Evolutionary conservation across 257 asterid species (phyloP).

Genomic region (Capsicum rhomboideum): DNA sequence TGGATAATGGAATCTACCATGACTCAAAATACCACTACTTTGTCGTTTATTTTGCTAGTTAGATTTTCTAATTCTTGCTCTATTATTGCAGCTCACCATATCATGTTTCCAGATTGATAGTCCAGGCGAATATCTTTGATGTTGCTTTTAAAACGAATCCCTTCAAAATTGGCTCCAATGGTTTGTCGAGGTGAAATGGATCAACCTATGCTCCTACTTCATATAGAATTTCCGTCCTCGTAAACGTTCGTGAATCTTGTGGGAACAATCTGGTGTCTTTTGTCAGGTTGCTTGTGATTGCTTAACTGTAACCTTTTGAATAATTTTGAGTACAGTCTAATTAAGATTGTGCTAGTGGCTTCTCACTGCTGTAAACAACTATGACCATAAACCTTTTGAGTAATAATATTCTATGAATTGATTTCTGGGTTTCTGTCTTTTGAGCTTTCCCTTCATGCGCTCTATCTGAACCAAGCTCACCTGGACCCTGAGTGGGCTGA

Average conservation of each 20-base stretch:
- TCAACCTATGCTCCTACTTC: constrained; percentile 3
- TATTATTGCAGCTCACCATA: constrained; percentile 72
- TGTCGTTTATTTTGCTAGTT: background rate
- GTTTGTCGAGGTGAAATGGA: constrained; percentile 51
- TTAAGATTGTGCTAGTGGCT: background rate
- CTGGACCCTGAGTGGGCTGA: background rate
- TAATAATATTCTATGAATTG: background rate
- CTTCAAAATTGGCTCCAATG: constrained; percentile 44
- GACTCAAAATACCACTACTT: background rate
- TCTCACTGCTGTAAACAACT: background rate
- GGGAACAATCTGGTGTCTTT: background rate
- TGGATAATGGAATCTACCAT: background rate
- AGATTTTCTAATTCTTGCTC: constrained; percentile 2
- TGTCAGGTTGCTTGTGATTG: background rate
- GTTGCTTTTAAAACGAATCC: constrained; percentile 47
- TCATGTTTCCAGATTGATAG: constrained; percentile 42
- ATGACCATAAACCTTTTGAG: background rate
- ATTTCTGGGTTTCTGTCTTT: background rate
- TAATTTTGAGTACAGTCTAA: background rate
- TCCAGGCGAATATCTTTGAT: constrained; percentile 73
- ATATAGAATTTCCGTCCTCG: background rate
- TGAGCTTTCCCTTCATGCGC: background rate
- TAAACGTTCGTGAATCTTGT: background rate
- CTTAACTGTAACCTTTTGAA: background rate
- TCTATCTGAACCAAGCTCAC: background rate